Percentiles rank a stretch among this genome's conserved stretches.
phyloP scores from a whole-genome alignment of 768 basidiomycete genomes.

The Asterophora parasitica region DNA sequence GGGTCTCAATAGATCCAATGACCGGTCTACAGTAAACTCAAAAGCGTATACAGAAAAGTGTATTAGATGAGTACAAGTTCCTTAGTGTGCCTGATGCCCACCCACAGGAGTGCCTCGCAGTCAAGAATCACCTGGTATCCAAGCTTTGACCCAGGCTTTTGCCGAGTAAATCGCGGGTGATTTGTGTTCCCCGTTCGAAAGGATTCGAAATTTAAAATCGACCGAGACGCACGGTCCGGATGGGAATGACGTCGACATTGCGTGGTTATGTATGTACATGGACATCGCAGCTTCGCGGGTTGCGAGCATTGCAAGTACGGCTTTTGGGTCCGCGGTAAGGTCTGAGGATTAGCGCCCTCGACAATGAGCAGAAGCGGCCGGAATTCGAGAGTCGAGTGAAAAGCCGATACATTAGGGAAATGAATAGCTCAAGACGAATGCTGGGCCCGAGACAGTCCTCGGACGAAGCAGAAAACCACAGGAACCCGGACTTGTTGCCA shows the following conservation, averaged over 20 bases:
- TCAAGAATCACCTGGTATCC: conserved; percentile 3
- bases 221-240: conserved; percentile 4
- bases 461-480: conserved; percentile 10
- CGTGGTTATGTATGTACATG: no score
- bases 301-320: neutral
- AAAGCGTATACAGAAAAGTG: conserved; percentile 12
- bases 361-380: conserved; percentile 3
- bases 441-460: conserved; percentile 3
- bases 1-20: neutral
- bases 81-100: conserved; percentile 11
- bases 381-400: conserved; percentile 4
- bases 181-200: neutral
- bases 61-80: conserved; percentile 7
- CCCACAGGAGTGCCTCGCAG: conserved; percentile 6
- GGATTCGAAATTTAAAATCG: no score
- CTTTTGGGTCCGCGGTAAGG: conserved; percentile 9
- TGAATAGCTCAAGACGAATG: neutral
- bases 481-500: conserved; percentile 1
- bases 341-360: conserved; percentile 2
- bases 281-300: neutral
- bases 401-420: conserved; percentile 9
- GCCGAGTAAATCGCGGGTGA: conserved; percentile 12
- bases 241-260: conserved; percentile 8
- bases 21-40: neutral
- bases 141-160: conserved; percentile 7